Conservation (phyloP, 1,139 yeast genomes). For the Kurtzmaniella natalensis region DNA sequence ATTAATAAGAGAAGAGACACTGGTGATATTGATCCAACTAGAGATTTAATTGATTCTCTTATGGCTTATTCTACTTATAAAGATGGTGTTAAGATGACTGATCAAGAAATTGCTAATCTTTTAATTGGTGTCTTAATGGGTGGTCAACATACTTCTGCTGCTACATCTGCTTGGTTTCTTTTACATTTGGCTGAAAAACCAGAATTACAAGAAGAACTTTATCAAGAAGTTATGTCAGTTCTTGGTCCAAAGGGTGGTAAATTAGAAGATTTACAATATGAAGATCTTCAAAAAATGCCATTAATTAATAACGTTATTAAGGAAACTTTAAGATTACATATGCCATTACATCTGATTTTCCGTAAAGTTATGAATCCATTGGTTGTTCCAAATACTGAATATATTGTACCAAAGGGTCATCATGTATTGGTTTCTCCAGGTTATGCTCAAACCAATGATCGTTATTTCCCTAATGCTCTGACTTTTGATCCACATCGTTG, state of each 20-base stretch:
- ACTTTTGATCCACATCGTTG: conserved; percentile 85
- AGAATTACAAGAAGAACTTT: conserved; percentile 75
- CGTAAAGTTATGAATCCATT: conserved; percentile 81
- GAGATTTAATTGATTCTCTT: conserved; percentile 87
- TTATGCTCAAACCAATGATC: conserved; percentile 71
- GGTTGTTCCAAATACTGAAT: conserved; percentile 74
- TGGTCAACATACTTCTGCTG: conserved; percentile 97
- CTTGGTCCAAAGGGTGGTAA: conserved; percentile 50
- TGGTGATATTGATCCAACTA: conserved; percentile 68
- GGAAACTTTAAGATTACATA: conserved; percentile 92
- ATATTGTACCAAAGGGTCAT: conserved; percentile 85
- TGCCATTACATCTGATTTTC: conserved; percentile 94
- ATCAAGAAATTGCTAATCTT: conserved; percentile 88
- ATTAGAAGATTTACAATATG: conserved; percentile 63
- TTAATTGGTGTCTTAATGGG: conserved; percentile 97
- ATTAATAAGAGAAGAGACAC: conserved; percentile 68
- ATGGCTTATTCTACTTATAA: conserved; percentile 81
- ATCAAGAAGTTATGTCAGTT: conserved; percentile 64
- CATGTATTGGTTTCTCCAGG: conserved; percentile 93
- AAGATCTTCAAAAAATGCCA: conserved; percentile 77
- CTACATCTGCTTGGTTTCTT: conserved; percentile 93
- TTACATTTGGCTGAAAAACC: conserved; percentile 87
- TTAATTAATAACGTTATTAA: conserved; percentile 77
- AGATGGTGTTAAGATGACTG: conserved; percentile 93
- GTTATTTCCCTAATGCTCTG: conserved; percentile 71